Percentiles rank a stretch among this genome's conserved stretches.
These are phyloP conservation scores for Wallacemonas rigidus DNA, from an alignment of 208 protist species.

Conservation along the genomic window DNA sequence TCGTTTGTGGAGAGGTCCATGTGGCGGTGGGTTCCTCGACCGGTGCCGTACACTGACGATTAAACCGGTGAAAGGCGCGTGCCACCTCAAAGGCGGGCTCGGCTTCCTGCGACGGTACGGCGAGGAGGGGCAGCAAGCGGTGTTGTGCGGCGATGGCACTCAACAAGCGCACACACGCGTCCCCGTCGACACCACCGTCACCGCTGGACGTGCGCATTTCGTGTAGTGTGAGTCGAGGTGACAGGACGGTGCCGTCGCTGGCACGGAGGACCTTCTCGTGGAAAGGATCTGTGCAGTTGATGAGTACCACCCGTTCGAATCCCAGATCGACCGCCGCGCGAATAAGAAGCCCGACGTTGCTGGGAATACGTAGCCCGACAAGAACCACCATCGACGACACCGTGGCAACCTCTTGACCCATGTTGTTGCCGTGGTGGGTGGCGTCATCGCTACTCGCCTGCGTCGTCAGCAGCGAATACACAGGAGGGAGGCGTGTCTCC, in stretches of 20 bases:
- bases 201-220: conserved; percentile 23
- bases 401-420: conserved; percentile 12
- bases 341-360: conserved; percentile 79
- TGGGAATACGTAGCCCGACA: conserved; percentile 81
- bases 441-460: background rate
- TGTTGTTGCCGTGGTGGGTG: background rate
- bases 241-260: conserved; percentile 71
- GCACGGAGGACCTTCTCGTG: conserved; percentile 88
- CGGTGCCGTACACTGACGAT: conserved; percentile 12
- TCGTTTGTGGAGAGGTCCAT: background rate
- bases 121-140: conserved; percentile 66
- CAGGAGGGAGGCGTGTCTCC: conserved; percentile 6
- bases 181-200: background rate
- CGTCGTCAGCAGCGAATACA: conserved; percentile 5
- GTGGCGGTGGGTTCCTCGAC: conserved; percentile 6
- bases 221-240: conserved; percentile 55
- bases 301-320: conserved; percentile 70
- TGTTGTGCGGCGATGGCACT: conserved; percentile 61
- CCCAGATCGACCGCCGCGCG: conserved; percentile 74
- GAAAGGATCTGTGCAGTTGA: conserved; percentile 71
- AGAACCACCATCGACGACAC: conserved; percentile 72
- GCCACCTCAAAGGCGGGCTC: conserved; percentile 72
- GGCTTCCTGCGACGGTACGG: conserved; percentile 74
- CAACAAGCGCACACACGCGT: conserved; percentile 49
- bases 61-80: conserved; percentile 59